Conservation (phyloP, 2,329 filamentous ascomycete genomes). For the Arthrobotrys sinensis region DNA sequence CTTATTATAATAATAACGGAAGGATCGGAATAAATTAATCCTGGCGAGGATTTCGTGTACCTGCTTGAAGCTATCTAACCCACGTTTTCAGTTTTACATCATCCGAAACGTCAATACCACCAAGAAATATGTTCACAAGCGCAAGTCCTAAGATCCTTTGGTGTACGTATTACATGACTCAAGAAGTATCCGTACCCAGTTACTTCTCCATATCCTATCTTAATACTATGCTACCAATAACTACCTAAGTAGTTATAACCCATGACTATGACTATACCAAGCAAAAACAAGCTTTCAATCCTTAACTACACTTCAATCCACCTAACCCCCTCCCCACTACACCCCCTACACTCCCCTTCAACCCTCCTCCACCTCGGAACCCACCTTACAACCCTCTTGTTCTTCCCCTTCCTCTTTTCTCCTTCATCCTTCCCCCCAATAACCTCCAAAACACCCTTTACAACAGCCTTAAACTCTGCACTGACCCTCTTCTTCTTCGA, state of each 20-base stretch:
- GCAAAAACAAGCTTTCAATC: too few relatives aligned
- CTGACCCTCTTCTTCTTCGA: conserved; percentile 15
- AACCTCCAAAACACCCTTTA: neutral
- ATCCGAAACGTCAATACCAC: neutral
- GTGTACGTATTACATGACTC: neutral
- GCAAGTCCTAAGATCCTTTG: conserved; percentile 9
- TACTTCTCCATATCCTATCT: too few relatives aligned
- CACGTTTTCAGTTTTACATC: neutral
- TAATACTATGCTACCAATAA: too few relatives aligned
- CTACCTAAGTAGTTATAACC: too few relatives aligned
- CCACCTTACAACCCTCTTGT: conserved; percentile 34
- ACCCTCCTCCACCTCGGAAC: conserved; percentile 34
- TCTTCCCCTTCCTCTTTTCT: neutral
- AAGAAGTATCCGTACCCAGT: neutral
- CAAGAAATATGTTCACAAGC: conserved; percentile 3
- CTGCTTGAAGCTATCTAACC: neutral
- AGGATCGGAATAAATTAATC: conserved; percentile 7
- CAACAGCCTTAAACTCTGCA: neutral
- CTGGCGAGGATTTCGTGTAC: conserved; percentile 10
- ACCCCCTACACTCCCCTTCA: conserved; percentile 21
- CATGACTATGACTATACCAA: too few relatives aligned
- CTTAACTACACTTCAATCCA: too few relatives aligned
- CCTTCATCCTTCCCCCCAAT: neutral
- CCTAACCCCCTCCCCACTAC: neutral
- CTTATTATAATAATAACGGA: neutral